Conservation (phyloP, 305 asterid species). For the Withania somnifera region DNA sequence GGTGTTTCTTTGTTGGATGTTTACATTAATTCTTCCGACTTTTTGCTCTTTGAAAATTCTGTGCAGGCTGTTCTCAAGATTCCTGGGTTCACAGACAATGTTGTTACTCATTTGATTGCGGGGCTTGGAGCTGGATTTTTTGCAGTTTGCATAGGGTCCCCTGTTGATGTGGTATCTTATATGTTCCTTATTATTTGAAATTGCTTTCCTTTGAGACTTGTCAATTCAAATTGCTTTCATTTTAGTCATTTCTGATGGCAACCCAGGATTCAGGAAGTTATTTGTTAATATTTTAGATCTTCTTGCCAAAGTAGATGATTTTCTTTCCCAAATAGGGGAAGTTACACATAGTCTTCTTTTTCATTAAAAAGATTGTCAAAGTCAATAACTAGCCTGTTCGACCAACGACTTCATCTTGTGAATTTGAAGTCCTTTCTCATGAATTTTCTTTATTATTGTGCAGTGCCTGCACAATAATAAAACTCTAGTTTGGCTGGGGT, state of each 20-base stretch:
- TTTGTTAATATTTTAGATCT: background rate
- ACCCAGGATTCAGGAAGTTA: background rate
- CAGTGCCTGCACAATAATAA: background rate
- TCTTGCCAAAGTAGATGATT: background rate
- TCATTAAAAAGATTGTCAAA: background rate
- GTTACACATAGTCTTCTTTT: background rate
- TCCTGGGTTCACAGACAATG: slow-evolving; percentile 89
- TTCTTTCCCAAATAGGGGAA: background rate
- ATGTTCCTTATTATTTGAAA: background rate
- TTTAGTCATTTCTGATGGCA: background rate
- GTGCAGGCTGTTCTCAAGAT: slow-evolving; percentile 72
- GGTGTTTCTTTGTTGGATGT: background rate
- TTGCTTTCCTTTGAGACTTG: background rate
- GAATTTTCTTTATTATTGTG: background rate
- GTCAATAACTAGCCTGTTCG: background rate
- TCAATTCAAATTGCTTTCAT: background rate
- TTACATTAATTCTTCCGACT: background rate
- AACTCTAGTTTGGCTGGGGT: background rate
- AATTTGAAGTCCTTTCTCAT: background rate
- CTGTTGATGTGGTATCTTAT: slow-evolving; percentile 82
- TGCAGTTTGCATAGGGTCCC: slow-evolving; percentile 96
- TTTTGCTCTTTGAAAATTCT: background rate
- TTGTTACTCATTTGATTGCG: slow-evolving; percentile 68
- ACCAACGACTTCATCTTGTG: background rate
- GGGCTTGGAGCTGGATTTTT: slow-evolving; percentile 95